Percentiles rank a stretch among this genome's conserved stretches.
Conservation (phyloP, 306 rosid species). For the Castanea sativa region DNA sequence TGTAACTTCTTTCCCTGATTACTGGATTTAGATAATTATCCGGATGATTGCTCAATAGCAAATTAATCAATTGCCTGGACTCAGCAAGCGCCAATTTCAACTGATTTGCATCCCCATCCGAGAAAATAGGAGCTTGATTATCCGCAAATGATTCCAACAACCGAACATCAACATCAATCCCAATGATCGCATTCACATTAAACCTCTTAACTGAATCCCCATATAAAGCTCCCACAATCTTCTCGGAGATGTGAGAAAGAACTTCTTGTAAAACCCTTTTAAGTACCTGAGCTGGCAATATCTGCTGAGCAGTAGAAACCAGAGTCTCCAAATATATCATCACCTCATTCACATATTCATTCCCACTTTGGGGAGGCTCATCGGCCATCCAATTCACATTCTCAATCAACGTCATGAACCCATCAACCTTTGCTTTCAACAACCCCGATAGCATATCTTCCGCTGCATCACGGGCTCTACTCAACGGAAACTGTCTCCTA, state of each 20-base stretch:
- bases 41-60: slow-evolving; percentile 86
- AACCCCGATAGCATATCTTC: slow-evolving; percentile 65
- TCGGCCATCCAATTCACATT: slow-evolving; percentile 88
- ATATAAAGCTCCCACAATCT: slow-evolving; percentile 65
- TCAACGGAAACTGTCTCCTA: slow-evolving; percentile 78
- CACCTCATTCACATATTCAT: slow-evolving; percentile 92
- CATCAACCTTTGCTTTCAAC: slow-evolving; percentile 63
- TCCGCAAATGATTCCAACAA: slow-evolving; percentile 91
- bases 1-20: slow-evolving; percentile 92
- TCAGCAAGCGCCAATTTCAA: slow-evolving; percentile 70
- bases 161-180: slow-evolving; percentile 79
- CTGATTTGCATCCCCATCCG: slow-evolving; percentile 77
- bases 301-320: slow-evolving; percentile 94
- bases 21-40: slow-evolving; percentile 93
- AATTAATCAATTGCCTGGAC: slow-evolving; percentile 74
- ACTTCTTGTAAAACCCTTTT: slow-evolving; percentile 83
- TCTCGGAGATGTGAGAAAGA: slow-evolving; percentile 84
- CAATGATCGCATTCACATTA: slow-evolving; percentile 62
- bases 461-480: slow-evolving; percentile 88
- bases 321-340: slow-evolving; percentile 85
- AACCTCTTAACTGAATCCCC: slow-evolving; percentile 87
- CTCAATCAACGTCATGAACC: slow-evolving; percentile 81
- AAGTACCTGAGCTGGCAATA: slow-evolving; percentile 85
- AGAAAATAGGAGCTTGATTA: slow-evolving; percentile 62
- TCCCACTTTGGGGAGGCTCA: slow-evolving; percentile 71